Conservation (phyloP, 2,329 filamentous ascomycete genomes). For the Pseudocercospora ulei region DNA sequence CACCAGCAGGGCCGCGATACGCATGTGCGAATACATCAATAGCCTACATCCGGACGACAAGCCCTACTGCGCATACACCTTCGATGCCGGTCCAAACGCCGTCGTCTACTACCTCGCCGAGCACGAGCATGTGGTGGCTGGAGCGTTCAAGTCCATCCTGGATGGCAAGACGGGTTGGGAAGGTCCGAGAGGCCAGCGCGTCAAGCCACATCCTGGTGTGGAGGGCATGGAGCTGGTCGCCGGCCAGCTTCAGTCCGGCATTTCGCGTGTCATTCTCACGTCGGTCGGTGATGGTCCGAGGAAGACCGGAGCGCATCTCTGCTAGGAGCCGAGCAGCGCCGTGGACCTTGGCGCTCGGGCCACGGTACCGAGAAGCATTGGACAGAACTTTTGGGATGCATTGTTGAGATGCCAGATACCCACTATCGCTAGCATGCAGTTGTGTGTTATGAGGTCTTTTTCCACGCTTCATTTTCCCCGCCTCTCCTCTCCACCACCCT, state of each 20-base stretch:
- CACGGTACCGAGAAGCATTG: neutral
- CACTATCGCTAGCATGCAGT: constrained; percentile 7
- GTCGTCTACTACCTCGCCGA: constrained; percentile 90
- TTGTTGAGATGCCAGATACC: constrained; percentile 8
- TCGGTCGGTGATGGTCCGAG: constrained; percentile 81
- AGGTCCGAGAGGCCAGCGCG: constrained; percentile 44
- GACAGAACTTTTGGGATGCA: constrained; percentile 3
- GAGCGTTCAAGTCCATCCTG: constrained; percentile 63
- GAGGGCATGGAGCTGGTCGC: constrained; percentile 53
- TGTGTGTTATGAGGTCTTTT: too few species aligned
- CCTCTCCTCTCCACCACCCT: too few species aligned
- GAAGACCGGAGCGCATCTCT: constrained; percentile 56
- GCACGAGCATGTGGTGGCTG: constrained; percentile 62
- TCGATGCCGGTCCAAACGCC: constrained; percentile 92
- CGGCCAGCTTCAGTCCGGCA: constrained; percentile 57
- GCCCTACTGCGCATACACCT: constrained; percentile 85
- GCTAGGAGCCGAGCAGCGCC: constrained; percentile 10
- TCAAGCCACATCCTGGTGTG: constrained; percentile 37
- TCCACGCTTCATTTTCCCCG: too few species aligned
- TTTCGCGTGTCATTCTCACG: constrained; percentile 83
- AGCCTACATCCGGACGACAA: constrained; percentile 54
- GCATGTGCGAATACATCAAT: constrained; percentile 84
- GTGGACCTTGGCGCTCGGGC: neutral
- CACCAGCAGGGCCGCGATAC: constrained; percentile 73
- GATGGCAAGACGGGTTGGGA: constrained; percentile 62